Percentiles rank a stretch among this genome's conserved stretches.
These are phyloP conservation scores for Phytophthora pinifolia DNA, from an alignment of 352 stramenopile genomes.

Conservation along the genomic window DNA sequence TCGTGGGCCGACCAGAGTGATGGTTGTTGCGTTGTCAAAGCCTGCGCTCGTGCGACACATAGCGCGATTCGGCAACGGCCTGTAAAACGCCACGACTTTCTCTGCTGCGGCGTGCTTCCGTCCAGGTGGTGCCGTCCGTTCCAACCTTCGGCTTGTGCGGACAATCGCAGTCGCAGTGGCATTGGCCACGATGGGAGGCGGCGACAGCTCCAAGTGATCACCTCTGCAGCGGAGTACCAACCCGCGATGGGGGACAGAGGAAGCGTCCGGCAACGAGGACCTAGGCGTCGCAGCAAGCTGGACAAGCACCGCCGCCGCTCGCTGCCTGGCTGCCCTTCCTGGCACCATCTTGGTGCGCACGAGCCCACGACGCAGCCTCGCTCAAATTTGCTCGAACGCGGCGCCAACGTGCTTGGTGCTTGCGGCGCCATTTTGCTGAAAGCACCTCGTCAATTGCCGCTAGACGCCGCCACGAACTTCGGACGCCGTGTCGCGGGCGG, in stretches of 20 bases:
- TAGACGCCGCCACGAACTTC: slow-evolving; percentile 1
- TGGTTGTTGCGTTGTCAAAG: slow-evolving; percentile 44
- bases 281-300: slow-evolving; percentile 21
- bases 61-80: slow-evolving; percentile 20
- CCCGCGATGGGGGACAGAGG: slow-evolving; percentile 10
- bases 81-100: slow-evolving; percentile 5
- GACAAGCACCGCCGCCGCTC: neutral
- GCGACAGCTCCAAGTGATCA: too few species aligned
- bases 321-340: slow-evolving; percentile 10
- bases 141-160: neutral
- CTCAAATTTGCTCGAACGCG: slow-evolving; percentile 22
- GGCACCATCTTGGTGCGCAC: slow-evolving; percentile 21
- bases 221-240: too few species aligned
- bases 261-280: slow-evolving; percentile 18
- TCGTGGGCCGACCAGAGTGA: slow-evolving; percentile 33
- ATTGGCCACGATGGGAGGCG: too few species aligned
- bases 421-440: slow-evolving; percentile 17
- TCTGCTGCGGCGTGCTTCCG: slow-evolving; percentile 12
- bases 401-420: slow-evolving; percentile 26
- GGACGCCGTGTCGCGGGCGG: slow-evolving; percentile 2
- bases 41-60: slow-evolving; percentile 32
- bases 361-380: slow-evolving; percentile 9
- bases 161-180: too few species aligned
- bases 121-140: slow-evolving; percentile 21
- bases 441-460: neutral